Conservation (phyloP, 2,329 filamentous ascomycete genomes). For the Aspergillus puulaauensis region DNA sequence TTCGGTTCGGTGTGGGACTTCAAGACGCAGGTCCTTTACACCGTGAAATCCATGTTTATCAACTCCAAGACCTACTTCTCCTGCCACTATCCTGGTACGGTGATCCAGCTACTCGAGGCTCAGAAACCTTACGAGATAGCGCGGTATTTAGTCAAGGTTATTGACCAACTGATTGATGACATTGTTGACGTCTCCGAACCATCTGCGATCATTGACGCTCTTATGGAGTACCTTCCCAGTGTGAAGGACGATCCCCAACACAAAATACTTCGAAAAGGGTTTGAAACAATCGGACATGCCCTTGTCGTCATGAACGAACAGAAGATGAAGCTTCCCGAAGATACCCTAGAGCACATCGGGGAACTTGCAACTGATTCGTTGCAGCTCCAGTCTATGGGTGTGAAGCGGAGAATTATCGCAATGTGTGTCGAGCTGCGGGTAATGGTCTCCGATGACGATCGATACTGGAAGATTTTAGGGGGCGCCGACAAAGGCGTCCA, state of each 20-base stretch:
- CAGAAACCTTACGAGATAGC: neutral
- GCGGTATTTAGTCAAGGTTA: neutral
- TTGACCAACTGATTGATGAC: neutral
- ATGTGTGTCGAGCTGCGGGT: conserved; percentile 30
- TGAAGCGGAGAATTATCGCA: conserved; percentile 34
- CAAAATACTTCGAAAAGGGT: neutral
- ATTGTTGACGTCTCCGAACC: neutral
- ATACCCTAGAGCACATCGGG: neutral
- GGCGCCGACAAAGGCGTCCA: conserved; percentile 30
- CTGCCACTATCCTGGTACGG: neutral
- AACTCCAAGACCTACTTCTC: neutral
- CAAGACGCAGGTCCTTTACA: conserved; percentile 28
- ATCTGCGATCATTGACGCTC: neutral
- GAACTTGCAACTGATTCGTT: neutral
- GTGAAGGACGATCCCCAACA: neutral
- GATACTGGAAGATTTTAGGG: conserved; percentile 31
- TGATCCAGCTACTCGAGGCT: neutral
- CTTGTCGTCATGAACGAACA: neutral
- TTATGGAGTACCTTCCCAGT: neutral
- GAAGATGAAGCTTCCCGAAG: neutral
- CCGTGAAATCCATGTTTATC: neutral
- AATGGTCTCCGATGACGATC: conserved; percentile 26
- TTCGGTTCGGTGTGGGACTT: conserved; percentile 30
- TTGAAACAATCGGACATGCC: neutral
- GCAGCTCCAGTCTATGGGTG: neutral